Percentiles rank a stretch among this genome's conserved stretches.
Evolutionary conservation across 306 rosid species (phyloP).

Genomic region (Senna siamea): DNA sequence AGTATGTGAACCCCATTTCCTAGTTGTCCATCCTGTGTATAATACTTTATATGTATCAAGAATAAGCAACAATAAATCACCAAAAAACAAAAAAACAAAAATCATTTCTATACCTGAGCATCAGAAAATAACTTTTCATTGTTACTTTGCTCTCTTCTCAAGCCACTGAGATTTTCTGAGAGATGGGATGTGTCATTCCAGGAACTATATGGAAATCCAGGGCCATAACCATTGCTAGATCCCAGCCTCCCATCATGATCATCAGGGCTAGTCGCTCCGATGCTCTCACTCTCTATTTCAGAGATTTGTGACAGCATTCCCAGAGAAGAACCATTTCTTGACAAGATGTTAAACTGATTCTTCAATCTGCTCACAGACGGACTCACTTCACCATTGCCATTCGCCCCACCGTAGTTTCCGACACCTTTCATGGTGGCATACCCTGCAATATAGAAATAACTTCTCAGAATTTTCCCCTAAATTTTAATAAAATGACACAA

Average conservation of each 20-base stretch:
- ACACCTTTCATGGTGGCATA: conserved; percentile 53
- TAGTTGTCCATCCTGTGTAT: conserved; percentile 57
- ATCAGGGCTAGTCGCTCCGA: conserved; percentile 49
- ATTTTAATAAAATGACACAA: conserved; percentile 13
- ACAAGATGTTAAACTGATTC: conserved; percentile 60
- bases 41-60: not conserved
- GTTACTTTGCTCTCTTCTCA: conserved; percentile 59
- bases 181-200: conserved; percentile 65
- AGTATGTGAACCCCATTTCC: conserved; percentile 61
- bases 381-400: conserved; percentile 49
- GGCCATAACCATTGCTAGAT: conserved; percentile 44
- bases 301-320: conserved; percentile 72
- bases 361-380: conserved; percentile 59
- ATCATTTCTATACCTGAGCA: not conserved
- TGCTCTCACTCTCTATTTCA: conserved; percentile 56
- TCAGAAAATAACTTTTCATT: conserved; percentile 53
- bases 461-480: conserved; percentile 17
- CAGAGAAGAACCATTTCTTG: conserved; percentile 58
- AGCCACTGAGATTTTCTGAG: conserved; percentile 47
- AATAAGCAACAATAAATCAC: not conserved
- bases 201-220: conserved; percentile 59
- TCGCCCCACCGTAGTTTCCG: conserved; percentile 46
- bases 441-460: conserved; percentile 49
- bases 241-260: conserved; percentile 50
- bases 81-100: not conserved